These are phyloP conservation scores for Plenodomus lindquistii DNA, from an alignment of 2,329 filamentous ascomycete genomes.

Conservation along the genomic window DNA sequence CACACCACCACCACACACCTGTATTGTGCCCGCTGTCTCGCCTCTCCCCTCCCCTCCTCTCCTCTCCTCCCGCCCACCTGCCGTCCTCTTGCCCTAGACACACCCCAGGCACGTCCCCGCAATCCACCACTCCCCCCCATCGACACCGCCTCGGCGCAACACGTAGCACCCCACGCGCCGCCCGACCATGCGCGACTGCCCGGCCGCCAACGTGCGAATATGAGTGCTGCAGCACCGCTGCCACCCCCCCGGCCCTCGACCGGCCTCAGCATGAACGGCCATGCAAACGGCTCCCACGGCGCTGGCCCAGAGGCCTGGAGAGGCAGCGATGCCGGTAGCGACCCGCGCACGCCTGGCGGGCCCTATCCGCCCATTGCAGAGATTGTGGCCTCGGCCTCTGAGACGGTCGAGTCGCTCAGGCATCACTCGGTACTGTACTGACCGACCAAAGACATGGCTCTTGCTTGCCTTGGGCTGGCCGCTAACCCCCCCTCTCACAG, in stretches of 20 bases:
- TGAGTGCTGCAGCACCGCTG: constrained; percentile 46
- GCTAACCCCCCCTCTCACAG: too few species aligned
- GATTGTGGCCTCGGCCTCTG: constrained; percentile 46
- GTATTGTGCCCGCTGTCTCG: too few species aligned
- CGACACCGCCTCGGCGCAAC: constrained; percentile 5
- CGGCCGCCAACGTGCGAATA: constrained; percentile 32
- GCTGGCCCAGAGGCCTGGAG: constrained; percentile 26
- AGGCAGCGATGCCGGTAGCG: constrained; percentile 29
- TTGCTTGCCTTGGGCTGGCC: constrained; percentile 8
- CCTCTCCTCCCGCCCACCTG: neutral
- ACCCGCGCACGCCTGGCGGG: constrained; percentile 23
- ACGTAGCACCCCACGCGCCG: constrained; percentile 10
- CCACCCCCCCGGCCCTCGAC: constrained; percentile 32
- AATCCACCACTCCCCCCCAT: neutral
- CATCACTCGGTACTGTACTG: constrained; percentile 29
- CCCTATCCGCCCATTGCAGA: constrained; percentile 49
- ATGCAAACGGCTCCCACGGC: constrained; percentile 27
- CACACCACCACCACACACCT: neutral
- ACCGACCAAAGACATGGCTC: neutral
- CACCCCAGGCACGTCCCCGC: neutral
- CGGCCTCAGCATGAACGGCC: constrained; percentile 37
- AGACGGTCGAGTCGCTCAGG: constrained; percentile 37
- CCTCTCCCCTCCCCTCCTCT: too few species aligned
- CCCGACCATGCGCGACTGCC: constrained; percentile 30
- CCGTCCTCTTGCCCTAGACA: neutral